A percentile compares a stretch with the other conserved stretches of the same genome.
Conservation (phyloP, 2,329 filamentous ascomycete genomes). For the Cadophora sp. region DNA sequence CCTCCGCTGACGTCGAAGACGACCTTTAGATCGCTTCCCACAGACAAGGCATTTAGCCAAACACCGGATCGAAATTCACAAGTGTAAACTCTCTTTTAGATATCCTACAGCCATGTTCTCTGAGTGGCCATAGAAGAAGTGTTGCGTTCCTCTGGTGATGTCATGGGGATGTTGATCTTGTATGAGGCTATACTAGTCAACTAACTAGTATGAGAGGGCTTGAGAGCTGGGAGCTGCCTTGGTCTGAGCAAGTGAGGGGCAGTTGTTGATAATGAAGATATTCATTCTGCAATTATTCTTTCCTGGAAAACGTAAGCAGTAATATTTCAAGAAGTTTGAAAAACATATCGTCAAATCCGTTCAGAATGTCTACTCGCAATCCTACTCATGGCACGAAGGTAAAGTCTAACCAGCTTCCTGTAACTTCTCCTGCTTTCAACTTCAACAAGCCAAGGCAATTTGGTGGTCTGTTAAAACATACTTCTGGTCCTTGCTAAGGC, state of each 20-base stretch:
- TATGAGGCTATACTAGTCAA: constrained; percentile 19
- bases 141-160: constrained; percentile 24
- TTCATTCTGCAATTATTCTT: neutral
- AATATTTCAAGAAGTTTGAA: neutral
- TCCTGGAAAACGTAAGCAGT: neutral
- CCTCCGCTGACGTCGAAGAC: constrained; percentile 15
- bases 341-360: neutral
- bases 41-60: neutral
- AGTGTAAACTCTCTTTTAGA: neutral
- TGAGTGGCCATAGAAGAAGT: neutral
- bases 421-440: constrained; percentile 37
- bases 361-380: constrained; percentile 46
- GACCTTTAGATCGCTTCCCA: neutral
- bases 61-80: neutral
- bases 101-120: neutral
- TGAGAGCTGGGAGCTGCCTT: constrained; percentile 19
- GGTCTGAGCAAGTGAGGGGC: constrained; percentile 2
- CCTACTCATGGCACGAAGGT: constrained; percentile 37
- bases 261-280: neutral
- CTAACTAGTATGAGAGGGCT: constrained; percentile 2
- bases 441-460: constrained; percentile 40
- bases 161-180: constrained; percentile 27
- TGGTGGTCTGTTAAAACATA: neutral
- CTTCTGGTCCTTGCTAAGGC: neutral
- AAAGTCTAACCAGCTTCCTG: constrained; percentile 10